A percentile compares a stretch with the other conserved stretches of the same genome.
These are phyloP conservation scores for Exophiala sp. DNA, from an alignment of 2,329 filamentous ascomycete genomes.

Conservation along the genomic window DNA sequence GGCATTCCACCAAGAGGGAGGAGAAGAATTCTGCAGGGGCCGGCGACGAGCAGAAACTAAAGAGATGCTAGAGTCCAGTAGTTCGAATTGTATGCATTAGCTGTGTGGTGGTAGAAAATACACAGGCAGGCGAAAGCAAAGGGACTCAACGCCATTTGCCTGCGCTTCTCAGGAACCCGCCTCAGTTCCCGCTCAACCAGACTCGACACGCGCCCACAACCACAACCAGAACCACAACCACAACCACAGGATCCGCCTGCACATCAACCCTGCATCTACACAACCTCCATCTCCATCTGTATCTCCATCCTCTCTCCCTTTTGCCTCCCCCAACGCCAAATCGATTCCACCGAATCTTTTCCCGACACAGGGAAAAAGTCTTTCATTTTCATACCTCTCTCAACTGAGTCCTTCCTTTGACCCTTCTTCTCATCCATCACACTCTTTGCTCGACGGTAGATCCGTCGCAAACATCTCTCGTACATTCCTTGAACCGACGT, in stretches of 20 bases:
- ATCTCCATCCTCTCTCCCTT: not conserved
- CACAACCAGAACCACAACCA: too few relatives aligned
- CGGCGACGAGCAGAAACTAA: too few relatives aligned
- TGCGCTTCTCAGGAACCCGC: too few relatives aligned
- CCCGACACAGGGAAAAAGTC: slow-evolving; percentile 13
- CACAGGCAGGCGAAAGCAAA: too few relatives aligned
- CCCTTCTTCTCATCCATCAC: slow-evolving; percentile 12
- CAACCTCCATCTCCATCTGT: not conserved
- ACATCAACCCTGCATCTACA: too few relatives aligned
- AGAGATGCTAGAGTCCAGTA: too few relatives aligned
- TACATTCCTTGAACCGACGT: slow-evolving; percentile 16
- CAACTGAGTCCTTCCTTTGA: slow-evolving; percentile 20
- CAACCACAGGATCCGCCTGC: too few relatives aligned
- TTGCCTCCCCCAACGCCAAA: slow-evolving; percentile 8
- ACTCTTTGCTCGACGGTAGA: slow-evolving; percentile 25
- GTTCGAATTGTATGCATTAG: too few relatives aligned
- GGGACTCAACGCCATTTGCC: too few relatives aligned
- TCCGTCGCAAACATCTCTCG: slow-evolving; percentile 19
- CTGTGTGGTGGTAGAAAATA: too few relatives aligned
- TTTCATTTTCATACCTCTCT: slow-evolving; percentile 7
- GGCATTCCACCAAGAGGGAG: not conserved
- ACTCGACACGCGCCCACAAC: not conserved
- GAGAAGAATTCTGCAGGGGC: not conserved
- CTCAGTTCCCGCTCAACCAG: too few relatives aligned
- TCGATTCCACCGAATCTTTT: slow-evolving; percentile 2